Evolutionary conservation across 495 filamentous ascomycete species (phyloP), one percentile per base, ranked within the genome.

Genomic region (Aspergillus mulundensis): DNA sequence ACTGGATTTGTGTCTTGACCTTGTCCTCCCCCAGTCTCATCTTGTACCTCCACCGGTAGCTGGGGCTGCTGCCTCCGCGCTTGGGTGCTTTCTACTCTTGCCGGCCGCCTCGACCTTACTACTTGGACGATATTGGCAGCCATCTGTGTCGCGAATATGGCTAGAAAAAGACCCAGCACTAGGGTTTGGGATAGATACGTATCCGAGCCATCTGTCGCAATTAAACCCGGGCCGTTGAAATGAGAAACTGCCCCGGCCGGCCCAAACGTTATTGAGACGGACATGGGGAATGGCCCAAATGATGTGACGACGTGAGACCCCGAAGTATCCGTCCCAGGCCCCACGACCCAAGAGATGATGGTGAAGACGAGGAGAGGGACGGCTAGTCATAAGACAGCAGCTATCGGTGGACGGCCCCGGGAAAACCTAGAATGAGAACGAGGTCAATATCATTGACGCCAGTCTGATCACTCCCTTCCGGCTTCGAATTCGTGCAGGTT

Each of bases 381-480:
- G 69, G 74, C 69, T 74, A 80, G 76, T 78, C 77, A 80, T 72
- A 78, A 75, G 64, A 74, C 62, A 64, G 74, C 66, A 49, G 49
- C 54, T 32, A 73, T 36, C 10, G 69, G 66, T 41, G 69, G 68
- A 23, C 67, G 69, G 45, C 65, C 60, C 23, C 65, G 68, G 47
- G 64, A 53, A 38, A 68, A 66, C 69, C 74, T 50, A 11, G 32
- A 16, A 30, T 5, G 19, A 40, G 25, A 61, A 11, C 47, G 50
- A 54, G 54, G 54, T 65, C 45, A 60, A 57, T 56, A 44, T 49
- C 32, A 43, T 23, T 54, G 32, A 46, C 30, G 25, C 65, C 56
- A 59, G 46, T 28, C 48, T 30, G 44, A 19, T 42, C 30, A 23
- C 16, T 14, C 41, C 15, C 54, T 57, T 30, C 36, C 20, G 6